phyloP scores from a whole-genome alignment of 805 yeast species.

The Metschnikowia lochheadii region DNA sequence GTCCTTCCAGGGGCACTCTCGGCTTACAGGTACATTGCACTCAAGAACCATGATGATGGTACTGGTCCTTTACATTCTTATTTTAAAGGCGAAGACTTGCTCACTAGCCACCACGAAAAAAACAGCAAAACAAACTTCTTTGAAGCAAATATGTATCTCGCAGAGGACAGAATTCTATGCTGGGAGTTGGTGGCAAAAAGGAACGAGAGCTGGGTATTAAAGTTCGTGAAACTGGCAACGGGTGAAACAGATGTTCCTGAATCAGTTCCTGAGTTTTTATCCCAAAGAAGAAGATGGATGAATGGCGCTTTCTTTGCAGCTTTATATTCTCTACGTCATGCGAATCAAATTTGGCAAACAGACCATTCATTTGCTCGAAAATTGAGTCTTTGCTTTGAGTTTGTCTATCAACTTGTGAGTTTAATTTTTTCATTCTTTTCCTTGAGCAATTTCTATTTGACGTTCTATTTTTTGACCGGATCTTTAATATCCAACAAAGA shows the following conservation, averaged over 20 bases:
- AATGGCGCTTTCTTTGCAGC: constrained; percentile 31
- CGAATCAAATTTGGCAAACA: constrained; percentile 24
- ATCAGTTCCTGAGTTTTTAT: constrained; percentile 23
- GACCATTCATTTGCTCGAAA: constrained; percentile 22
- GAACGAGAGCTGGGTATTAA: constrained; percentile 26
- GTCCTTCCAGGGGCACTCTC: constrained; percentile 96
- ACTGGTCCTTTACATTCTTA: constrained; percentile 88
- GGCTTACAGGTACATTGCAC: constrained; percentile 87
- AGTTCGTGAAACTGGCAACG: constrained; percentile 28
- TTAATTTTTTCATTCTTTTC: constrained; percentile 24
- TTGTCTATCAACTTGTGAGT: constrained; percentile 21
- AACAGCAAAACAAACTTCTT: constrained; percentile 69
- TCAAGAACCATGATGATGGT: constrained; percentile 81
- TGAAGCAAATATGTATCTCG: constrained; percentile 62
- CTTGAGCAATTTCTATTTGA: constrained; percentile 26
- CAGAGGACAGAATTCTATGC: constrained; percentile 28
- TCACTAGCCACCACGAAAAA: constrained; percentile 24
- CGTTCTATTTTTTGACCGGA: constrained; percentile 25
- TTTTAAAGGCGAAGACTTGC: constrained; percentile 76
- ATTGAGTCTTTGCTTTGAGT: constrained; percentile 24
- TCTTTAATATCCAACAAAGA: constrained; percentile 49
- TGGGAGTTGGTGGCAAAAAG: constrained; percentile 28
- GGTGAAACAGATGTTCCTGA: constrained; percentile 31
- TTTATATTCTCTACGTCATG: constrained; percentile 23
- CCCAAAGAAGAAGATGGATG: constrained; percentile 29